phyloP scores from a whole-genome alignment of 352 stramenopile genomes.

The Globisporangium radiosum region DNA sequence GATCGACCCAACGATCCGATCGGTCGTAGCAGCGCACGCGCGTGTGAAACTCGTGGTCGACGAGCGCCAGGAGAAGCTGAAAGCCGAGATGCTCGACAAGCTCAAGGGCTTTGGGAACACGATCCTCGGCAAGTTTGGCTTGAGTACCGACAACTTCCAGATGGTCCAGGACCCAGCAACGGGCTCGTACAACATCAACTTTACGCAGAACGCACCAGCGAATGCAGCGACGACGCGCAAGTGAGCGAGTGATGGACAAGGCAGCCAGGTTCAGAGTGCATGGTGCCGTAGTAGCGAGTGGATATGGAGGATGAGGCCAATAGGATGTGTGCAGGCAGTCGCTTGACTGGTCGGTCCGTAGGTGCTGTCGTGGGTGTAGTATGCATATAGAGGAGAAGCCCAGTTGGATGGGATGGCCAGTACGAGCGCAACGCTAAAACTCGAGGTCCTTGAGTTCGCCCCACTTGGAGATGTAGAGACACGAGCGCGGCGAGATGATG shows the following conservation, averaged over 20 bases:
- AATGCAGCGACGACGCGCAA: background rate
- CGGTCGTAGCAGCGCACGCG: conserved; percentile 45
- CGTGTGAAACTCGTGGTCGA: conserved; percentile 89
- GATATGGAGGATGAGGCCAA: background rate
- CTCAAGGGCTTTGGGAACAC: conserved; percentile 99
- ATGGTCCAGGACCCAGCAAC: conserved; percentile 96
- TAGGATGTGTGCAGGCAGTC: too few species aligned
- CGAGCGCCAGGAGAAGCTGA: conserved; percentile 97
- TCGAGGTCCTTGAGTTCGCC: conserved; percentile 85
- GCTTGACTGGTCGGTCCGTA: too few species aligned
- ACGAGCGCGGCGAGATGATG: conserved; percentile 87
- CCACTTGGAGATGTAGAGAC: conserved; percentile 90
- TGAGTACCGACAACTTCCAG: conserved; percentile 99
- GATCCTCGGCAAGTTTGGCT: conserved; percentile 97
- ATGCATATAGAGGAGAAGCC: background rate
- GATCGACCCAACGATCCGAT: conserved; percentile 83
- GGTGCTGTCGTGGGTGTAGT: background rate
- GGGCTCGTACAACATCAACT: conserved; percentile 97
- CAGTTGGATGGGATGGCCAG: too few species aligned
- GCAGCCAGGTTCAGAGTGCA: background rate
- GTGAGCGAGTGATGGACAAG: background rate
- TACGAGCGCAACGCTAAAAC: conserved; percentile 31
- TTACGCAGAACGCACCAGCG: conserved; percentile 51
- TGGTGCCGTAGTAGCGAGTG: background rate
- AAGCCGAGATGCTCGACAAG: conserved; percentile 95